phyloP scores from a whole-genome alignment of 768 basidiomycete genomes.

The Melanogaster broomeanus region DNA sequence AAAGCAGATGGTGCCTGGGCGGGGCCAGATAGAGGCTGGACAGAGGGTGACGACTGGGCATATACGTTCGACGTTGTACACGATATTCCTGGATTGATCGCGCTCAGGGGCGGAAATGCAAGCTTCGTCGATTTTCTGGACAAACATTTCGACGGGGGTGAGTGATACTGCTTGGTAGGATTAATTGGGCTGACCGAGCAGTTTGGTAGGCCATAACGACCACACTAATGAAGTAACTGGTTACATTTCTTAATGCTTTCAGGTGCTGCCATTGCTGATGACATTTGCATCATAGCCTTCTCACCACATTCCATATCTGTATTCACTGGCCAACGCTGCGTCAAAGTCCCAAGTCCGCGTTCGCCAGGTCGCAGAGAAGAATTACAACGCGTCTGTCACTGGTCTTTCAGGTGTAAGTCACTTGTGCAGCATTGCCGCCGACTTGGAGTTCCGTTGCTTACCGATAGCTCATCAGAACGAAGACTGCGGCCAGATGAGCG shows the following conservation, averaged over 20 bases:
- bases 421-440: neutral
- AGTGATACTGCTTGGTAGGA: slow-evolving; percentile 10
- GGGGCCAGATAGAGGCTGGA: slow-evolving; percentile 73
- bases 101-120: slow-evolving; percentile 62
- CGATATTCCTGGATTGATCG: slow-evolving; percentile 61
- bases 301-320: slow-evolving; percentile 85
- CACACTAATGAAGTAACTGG: slow-evolving; percentile 73
- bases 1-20: slow-evolving; percentile 72
- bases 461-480: slow-evolving; percentile 58
- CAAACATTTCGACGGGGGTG: slow-evolving; percentile 50
- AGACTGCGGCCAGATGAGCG: slow-evolving; percentile 90
- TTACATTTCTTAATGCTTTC: neutral
- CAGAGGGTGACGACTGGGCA: slow-evolving; percentile 78
- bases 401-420: slow-evolving; percentile 70
- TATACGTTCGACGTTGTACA: slow-evolving; percentile 82
- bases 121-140: slow-evolving; percentile 70
- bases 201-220: slow-evolving; percentile 65
- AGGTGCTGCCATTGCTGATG: slow-evolving; percentile 3
- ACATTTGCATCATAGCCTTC: slow-evolving; percentile 56
- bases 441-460: neutral
- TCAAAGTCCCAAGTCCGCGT: slow-evolving; percentile 73
- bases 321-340: slow-evolving; percentile 70
- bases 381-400: slow-evolving; percentile 68
- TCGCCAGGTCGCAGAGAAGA: slow-evolving; percentile 57
- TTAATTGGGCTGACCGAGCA: slow-evolving; percentile 7